Evolutionary conservation across 2,329 filamentous ascomycete species (phyloP), one percentile per base, ranked within the genome.

Genomic region (Fusarium transvaalense): DNA sequence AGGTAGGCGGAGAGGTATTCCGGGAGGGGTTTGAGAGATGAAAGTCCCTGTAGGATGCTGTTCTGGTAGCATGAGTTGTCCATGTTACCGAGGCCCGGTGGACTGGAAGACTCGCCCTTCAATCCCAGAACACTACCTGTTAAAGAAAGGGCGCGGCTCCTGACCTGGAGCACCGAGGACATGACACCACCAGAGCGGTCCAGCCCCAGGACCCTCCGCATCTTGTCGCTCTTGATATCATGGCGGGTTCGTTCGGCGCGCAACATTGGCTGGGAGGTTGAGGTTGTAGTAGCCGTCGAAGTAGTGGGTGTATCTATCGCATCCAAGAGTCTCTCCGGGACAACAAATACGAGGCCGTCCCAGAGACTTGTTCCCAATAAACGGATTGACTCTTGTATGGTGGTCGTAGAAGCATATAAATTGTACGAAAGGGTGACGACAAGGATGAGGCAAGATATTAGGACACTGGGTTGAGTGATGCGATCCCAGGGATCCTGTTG

Each of bases 11-110:
- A 82, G 10, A 97, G 84, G 74, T 93, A 96, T 4, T 81, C 81
- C 27, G 87, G 86, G 31, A 98, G 82, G 6, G 90, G 86, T 19
- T 86, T 85, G 31, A 98, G 83, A 6, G 94, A 91, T 2, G 94
- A 90, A 41, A 98, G 82, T 9, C 91, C 90, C 78, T 97, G 94
- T 13, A 99, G 88, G 21, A 97, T 91, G 76, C 94, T 97, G 79
- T 99, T 99, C 79, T 98, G 96, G 78, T 97, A 99, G 82, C 96
- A 98, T 2, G 94, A 97, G 77, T 97, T 97, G 81, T 97, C 93
- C 82, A 90, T 91, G 77, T 99, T 99, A 12, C 93, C 93, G 54
- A 98, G 82, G 0, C 96, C 96, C 3, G 83, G 85, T 50, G 84
- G 91, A 32, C 79, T 78, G 43, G 84, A 81, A 25, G 79, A 74